Base-by-base conservation (phyloP, 2,329 filamentous ascomycete species). In the Aphanoascus verrucosus region DNA sequence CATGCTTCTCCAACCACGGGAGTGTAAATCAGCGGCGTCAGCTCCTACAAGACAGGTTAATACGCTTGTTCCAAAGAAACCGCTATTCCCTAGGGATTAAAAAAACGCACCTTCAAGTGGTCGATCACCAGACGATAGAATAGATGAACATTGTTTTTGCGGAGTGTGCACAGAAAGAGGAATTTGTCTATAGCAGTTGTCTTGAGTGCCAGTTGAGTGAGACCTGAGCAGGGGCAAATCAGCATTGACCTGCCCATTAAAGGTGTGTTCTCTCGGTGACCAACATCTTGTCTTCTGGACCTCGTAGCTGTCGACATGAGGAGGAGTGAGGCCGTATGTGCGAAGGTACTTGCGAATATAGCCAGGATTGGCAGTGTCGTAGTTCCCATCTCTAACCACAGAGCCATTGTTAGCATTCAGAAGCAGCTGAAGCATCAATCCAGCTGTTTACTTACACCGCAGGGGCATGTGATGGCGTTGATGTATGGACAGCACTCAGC, bases 1-100 rank as follows among this genome's bases (percentile, higher is more conserved):
- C 93, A 98, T 61, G 94, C 93, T 69, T 97, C 91, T 64, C 93
- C 93, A 63, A 98, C 74, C 23, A 73, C 72, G 4, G 74, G 74
- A 44, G 74, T 76, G 60, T 76, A 76, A 58, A 76, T 75, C 55
- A 76, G 62, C 48, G 73, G 73, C 14, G 74, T 74, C 59, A 75
- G 61, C 61, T 75, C 73, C 64, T 73, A 53, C 49, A 28, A 3
- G 50, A 49, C 9, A 35, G 2, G 37, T 50, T 47, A 41, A 47
- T 35, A 20, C 14, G 5, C 17, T 31, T 7, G 31, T 7, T 31
- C 41, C 23, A 20, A 28, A 2, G 1, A 12, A 2, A 1, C 2
- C 1, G 35, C 12, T 11, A 2, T 9, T 7, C 15, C 45, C 28
- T 7, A 7, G 34, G 51, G 32, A 15, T n/a, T n/a, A 2, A 11